A percentile compares a stretch with the other conserved stretches of the same genome.
These are phyloP conservation scores for Penicillium sumatraense DNA, from an alignment of 2,329 filamentous ascomycete species.

Conservation along the genomic window DNA sequence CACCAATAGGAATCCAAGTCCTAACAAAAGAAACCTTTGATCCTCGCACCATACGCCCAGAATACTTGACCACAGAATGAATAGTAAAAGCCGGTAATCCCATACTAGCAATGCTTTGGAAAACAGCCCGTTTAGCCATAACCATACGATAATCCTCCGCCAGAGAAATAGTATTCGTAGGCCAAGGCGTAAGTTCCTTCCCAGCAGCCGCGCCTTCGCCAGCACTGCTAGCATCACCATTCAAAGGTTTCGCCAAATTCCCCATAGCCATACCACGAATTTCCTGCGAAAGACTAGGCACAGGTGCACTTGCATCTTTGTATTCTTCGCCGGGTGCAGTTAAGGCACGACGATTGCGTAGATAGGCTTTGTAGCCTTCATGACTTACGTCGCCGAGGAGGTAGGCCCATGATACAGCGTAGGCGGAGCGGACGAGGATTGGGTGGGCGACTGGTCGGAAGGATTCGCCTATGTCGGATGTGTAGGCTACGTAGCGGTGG, in stretches of 20 bases:
- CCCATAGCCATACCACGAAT: constrained; percentile 42
- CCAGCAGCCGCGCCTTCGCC: background rate
- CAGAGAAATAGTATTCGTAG: constrained; percentile 62
- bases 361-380: constrained; percentile 94
- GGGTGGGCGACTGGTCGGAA: constrained; percentile 94
- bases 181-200: constrained; percentile 37
- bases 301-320: constrained; percentile 44
- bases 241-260: constrained; percentile 27
- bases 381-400: constrained; percentile 86
- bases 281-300: constrained; percentile 29
- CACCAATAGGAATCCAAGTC: constrained; percentile 88
- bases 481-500: constrained; percentile 96
- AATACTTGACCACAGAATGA: constrained; percentile 89
- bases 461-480: constrained; percentile 92
- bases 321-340: constrained; percentile 66
- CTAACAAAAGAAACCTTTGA: constrained; percentile 74
- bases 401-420: constrained; percentile 91
- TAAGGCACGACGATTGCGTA: constrained; percentile 76
- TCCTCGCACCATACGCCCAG: constrained; percentile 81
- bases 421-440: constrained; percentile 77
- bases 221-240: background rate
- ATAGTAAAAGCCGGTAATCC: constrained; percentile 92
- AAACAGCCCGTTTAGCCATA: constrained; percentile 87
- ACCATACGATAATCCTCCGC: constrained; percentile 90
- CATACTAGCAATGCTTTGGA: constrained; percentile 92